phyloP scores from a whole-genome alignment of 257 asterid genomes.

The Fraxinus pennsylvanica region DNA sequence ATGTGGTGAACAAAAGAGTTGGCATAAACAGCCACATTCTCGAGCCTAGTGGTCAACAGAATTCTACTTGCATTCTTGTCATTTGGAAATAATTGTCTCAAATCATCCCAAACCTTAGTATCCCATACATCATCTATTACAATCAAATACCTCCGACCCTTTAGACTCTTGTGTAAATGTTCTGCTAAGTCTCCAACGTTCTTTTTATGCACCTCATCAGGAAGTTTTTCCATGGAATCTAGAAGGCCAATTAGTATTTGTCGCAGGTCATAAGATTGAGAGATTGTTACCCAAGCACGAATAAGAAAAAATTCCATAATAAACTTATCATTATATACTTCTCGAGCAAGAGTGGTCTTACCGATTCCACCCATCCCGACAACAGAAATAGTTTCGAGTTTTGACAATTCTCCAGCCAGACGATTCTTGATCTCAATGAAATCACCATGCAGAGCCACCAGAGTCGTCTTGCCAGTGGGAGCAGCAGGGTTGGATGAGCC shows the following conservation, averaged over 20 bases:
- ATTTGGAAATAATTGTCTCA: neutral
- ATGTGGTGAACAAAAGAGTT: neutral
- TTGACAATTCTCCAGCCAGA: neutral
- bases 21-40: neutral
- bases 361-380: neutral
- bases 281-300: neutral
- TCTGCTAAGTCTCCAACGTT: neutral
- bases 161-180: neutral
- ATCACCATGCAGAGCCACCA: neutral
- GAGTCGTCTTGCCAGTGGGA: neutral
- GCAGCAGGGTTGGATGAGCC: neutral
- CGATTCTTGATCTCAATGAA: neutral
- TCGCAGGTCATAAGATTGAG: neutral
- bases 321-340: neutral
- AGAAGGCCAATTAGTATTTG: neutral
- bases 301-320: neutral
- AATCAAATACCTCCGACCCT: neutral
- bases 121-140: neutral
- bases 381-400: neutral
- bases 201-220: neutral
- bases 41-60: neutral
- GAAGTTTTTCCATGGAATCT: neutral
- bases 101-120: neutral
- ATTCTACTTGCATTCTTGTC: neutral
- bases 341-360: neutral